These are phyloP conservation scores for Limnanthes douglasii DNA, from an alignment of 345 rosid genomes.

Conservation along the genomic window DNA sequence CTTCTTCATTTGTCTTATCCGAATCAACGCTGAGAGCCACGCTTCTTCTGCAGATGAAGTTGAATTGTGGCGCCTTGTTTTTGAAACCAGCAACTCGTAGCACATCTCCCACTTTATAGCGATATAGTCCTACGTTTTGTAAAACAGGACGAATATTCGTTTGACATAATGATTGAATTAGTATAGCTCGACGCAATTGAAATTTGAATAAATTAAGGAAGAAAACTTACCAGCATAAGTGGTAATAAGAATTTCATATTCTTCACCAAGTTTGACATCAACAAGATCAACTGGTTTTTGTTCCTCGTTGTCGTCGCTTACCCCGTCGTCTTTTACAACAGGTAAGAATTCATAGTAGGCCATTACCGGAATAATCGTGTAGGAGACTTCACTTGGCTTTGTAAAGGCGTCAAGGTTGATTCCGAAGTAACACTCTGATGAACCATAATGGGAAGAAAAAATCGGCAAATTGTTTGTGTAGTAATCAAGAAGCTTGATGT, in stretches of 20 bases:
- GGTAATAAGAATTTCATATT: conserved; percentile 95
- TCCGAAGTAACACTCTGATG: conserved; percentile 94
- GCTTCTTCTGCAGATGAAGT: conserved; percentile 87
- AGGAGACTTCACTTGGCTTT: conserved; percentile 80
- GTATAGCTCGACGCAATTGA: too few species aligned
- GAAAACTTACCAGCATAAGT: conserved; percentile 87
- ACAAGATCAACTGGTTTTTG: conserved; percentile 75
- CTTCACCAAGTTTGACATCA: conserved; percentile 89
- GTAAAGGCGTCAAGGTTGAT: conserved; percentile 72
- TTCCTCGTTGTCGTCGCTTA: conserved; percentile 63
- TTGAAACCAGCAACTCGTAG: conserved; percentile 87
- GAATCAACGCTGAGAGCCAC: conserved; percentile 83
- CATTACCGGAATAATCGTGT: conserved; percentile 84
- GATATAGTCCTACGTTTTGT: conserved; percentile 42
- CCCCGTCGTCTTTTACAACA: conserved; percentile 50
- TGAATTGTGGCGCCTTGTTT: conserved; percentile 91
- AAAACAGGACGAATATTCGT: conserved; percentile 3
- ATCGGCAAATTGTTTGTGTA: conserved; percentile 80
- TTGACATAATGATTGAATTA: neutral
- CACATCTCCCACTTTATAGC: conserved; percentile 95
- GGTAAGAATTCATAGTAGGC: conserved; percentile 94
- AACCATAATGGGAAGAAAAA: conserved; percentile 96
- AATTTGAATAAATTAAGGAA: too few species aligned
- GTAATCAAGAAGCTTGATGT: conserved; percentile 84
- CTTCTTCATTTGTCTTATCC: conserved; percentile 97